Evolutionary conservation across 768 basidiomycete species (phyloP).

Genomic region (Pleurotus platypus): DNA sequence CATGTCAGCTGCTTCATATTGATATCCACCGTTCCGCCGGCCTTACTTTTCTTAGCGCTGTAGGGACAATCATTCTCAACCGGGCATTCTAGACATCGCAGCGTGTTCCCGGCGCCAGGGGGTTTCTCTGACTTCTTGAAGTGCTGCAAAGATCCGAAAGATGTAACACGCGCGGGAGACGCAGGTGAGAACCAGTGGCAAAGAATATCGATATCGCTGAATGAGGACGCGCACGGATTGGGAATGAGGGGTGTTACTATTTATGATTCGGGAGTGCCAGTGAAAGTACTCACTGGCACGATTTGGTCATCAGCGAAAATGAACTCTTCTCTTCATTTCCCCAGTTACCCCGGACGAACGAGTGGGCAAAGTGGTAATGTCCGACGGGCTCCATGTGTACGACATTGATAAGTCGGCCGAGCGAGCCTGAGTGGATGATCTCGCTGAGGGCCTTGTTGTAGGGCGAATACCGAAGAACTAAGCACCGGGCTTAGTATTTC

Average conservation of each 20-base stretch:
- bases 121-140: constrained; percentile 78
- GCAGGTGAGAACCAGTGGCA: constrained; percentile 74
- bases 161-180: constrained; percentile 66
- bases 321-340: constrained; percentile 60
- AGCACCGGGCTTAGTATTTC: neutral
- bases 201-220: constrained; percentile 81
- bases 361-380: constrained; percentile 87
- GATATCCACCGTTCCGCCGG: neutral
- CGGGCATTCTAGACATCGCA: constrained; percentile 75
- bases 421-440: constrained; percentile 62
- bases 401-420: constrained; percentile 79
- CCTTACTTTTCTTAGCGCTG: constrained; percentile 79
- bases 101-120: constrained; percentile 57
- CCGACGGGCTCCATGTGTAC: constrained; percentile 87
- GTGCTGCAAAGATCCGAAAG: constrained; percentile 83
- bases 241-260: constrained; percentile 5
- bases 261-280: constrained; percentile 1
- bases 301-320: constrained; percentile 86
- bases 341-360: constrained; percentile 86
- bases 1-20: too few species aligned
- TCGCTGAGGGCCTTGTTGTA: constrained; percentile 71
- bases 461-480: constrained; percentile 86
- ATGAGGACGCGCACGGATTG: neutral
- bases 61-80: constrained; percentile 74
- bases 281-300: constrained; percentile 68